Base-by-base conservation (phyloP, 2,329 filamentous ascomycete species). In the Colletotrichum lupini region DNA sequence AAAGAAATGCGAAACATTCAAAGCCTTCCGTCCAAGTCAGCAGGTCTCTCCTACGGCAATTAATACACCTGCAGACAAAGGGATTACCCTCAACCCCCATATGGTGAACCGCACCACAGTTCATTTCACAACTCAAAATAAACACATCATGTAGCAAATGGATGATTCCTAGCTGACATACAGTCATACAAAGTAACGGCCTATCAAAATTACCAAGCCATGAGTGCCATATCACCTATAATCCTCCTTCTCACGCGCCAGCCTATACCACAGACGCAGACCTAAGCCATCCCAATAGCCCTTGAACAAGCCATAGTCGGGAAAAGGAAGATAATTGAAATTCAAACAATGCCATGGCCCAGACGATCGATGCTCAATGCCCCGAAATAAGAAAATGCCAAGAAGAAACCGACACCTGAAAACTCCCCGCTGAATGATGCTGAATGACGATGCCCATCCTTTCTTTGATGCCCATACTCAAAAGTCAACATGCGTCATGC, bases 401-500 rank as follows among this genome's bases (percentile, higher is more conserved):
- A 64, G 28, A 53, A 22, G 8, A 55, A 49, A 22, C 19, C 19
- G 42, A 49, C 8, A 49, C 42, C 49, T 49, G 14, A 32, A n/a
- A 63, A 64, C 61, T 53, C 61, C 61, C 46, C 30, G 61, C 61
- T 64, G 28, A 55, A 55, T 49, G 26, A 55, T 26, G 53, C 30
- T 14, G 46, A 35, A 64, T 53, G 30, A 12, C 22, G n/a, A 55
- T 64, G 61, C 9, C 28, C 42, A 49, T 49, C 16, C 49, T 26
- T 28, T 3, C 26, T n/a, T 49, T 2, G 6, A 55, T 61, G 56
- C 26, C 46, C 12, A 63, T 49, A 16, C 30, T 69, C 28, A 73
- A 71, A 73, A 73, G 35, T 73, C 71, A 61, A 73, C 56, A 55
- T 73, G 71, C 49, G 62, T 57, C 56, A 73, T 19, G 9, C 35